phyloP scores from a whole-genome alignment of 1,284 basidiomycete genomes.

The Takashimella tepidaria region DNA sequence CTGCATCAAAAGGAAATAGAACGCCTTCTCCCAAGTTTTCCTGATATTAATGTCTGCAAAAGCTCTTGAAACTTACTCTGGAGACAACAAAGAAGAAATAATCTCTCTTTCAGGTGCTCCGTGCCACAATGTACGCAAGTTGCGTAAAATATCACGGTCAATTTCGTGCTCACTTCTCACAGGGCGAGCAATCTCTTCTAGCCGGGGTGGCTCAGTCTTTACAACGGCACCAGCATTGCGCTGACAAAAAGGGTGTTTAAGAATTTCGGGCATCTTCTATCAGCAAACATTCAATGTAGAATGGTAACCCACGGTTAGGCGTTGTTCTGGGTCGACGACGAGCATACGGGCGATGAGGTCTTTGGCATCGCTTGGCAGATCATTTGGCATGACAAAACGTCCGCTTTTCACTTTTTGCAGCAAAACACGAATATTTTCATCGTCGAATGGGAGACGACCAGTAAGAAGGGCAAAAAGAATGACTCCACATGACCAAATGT shows the following conservation, averaged over 20 bases:
- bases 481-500: constrained; percentile 96
- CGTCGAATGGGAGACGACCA: constrained; percentile 86
- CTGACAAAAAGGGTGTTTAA: constrained; percentile 77
- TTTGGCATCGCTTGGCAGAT: constrained; percentile 67
- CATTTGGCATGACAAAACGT: constrained; percentile 67
- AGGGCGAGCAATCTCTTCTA: constrained; percentile 61
- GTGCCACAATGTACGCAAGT: constrained; percentile 81
- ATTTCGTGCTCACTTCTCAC: constrained; percentile 58
- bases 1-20: constrained; percentile 71
- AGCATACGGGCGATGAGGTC: constrained; percentile 84
- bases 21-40: constrained; percentile 80
- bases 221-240: constrained; percentile 29
- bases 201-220: constrained; percentile 56
- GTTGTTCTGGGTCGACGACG: constrained; percentile 65
- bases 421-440: constrained; percentile 60
- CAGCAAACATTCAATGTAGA: constrained; percentile 52
- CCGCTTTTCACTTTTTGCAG: constrained; percentile 75
- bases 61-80: constrained; percentile 48
- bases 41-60: constrained; percentile 54
- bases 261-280: constrained; percentile 68
- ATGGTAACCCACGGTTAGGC: constrained; percentile 71
- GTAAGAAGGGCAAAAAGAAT: constrained; percentile 84
- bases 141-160: constrained; percentile 79
- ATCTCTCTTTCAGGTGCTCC: constrained; percentile 63
- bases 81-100: constrained; percentile 55